phyloP scores from a whole-genome alignment of 2,329 filamentous ascomycete species.

The Orbilia quercus region DNA sequence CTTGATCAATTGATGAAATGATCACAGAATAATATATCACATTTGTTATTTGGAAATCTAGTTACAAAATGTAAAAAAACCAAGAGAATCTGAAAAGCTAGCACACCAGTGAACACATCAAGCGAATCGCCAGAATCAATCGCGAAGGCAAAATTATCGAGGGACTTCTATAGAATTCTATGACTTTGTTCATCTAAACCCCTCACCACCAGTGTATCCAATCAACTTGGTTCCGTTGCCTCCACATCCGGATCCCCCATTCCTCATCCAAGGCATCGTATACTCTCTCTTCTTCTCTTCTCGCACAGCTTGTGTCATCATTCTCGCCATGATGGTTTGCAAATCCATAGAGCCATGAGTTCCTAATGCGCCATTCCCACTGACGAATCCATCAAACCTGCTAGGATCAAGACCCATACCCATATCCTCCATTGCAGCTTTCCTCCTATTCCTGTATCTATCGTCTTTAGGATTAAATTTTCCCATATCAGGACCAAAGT shows the following conservation, averaged over 20 bases:
- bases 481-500: constrained; percentile 33
- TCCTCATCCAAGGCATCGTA: constrained; percentile 47
- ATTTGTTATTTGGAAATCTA: no score
- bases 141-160: no score
- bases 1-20: no score
- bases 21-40: no score
- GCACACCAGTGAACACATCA: no score
- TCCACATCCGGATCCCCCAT: constrained; percentile 14
- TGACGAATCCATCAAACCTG: constrained; percentile 28
- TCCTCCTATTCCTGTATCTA: constrained; percentile 31
- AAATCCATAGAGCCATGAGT: constrained; percentile 26
- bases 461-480: constrained; percentile 40
- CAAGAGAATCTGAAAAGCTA: no score
- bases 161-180: no score
- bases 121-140: no score
- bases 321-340: constrained; percentile 44
- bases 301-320: constrained; percentile 45
- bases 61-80: no score
- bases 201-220: constrained; percentile 36
- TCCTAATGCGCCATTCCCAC: background rate
- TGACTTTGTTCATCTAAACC: constrained; percentile 22
- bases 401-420: constrained; percentile 20
- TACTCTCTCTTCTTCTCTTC: constrained; percentile 54
- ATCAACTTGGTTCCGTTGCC: constrained; percentile 42
- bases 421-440: constrained; percentile 30